These are phyloP conservation scores for Kwoniella botswanensis DNA, from an alignment of 768 basidiomycete genomes.

Conservation along the genomic window DNA sequence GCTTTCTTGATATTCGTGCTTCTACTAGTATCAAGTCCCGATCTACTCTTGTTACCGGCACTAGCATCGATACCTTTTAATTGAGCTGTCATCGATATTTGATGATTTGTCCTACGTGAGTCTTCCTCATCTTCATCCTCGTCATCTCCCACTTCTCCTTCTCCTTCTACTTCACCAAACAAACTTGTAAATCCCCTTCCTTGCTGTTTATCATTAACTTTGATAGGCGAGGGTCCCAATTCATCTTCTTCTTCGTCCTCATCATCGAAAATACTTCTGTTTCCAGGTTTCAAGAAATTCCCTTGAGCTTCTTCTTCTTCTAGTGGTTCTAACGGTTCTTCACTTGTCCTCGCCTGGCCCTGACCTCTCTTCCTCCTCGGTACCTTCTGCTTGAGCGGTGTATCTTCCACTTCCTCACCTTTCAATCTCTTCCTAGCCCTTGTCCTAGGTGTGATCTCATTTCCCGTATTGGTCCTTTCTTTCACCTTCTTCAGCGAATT, in stretches of 20 bases:
- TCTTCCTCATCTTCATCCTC: neutral
- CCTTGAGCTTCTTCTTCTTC: slow-evolving; percentile 4
- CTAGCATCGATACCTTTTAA: neutral
- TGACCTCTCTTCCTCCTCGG: slow-evolving; percentile 22
- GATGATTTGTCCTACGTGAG: neutral
- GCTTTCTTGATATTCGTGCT: neutral
- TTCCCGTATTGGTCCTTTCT: slow-evolving; percentile 14
- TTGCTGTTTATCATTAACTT: slow-evolving; percentile 10
- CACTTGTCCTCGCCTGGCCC: slow-evolving; percentile 4
- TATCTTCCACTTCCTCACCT: slow-evolving; percentile 49
- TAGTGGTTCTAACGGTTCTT: neutral
- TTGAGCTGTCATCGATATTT: neutral
- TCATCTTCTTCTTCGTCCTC: slow-evolving; percentile 37
- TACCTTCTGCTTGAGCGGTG: slow-evolving; percentile 40
- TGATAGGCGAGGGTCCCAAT: slow-evolving; percentile 48
- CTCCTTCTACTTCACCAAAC: slow-evolving; percentile 21
- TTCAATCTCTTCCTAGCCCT: slow-evolving; percentile 44
- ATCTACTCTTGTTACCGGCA: too few relatives aligned
- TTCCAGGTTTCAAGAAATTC: neutral
- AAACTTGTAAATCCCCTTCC: slow-evolving; percentile 34
- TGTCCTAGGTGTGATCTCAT: slow-evolving; percentile 44
- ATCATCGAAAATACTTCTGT: slow-evolving; percentile 4
- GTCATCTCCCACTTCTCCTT: too few relatives aligned
- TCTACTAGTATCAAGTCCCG: too few relatives aligned
- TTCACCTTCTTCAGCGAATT: slow-evolving; percentile 42